These are phyloP conservation scores for Pleurotus cornucopiae DNA, from an alignment of 768 basidiomycete species.

Conservation along the genomic window DNA sequence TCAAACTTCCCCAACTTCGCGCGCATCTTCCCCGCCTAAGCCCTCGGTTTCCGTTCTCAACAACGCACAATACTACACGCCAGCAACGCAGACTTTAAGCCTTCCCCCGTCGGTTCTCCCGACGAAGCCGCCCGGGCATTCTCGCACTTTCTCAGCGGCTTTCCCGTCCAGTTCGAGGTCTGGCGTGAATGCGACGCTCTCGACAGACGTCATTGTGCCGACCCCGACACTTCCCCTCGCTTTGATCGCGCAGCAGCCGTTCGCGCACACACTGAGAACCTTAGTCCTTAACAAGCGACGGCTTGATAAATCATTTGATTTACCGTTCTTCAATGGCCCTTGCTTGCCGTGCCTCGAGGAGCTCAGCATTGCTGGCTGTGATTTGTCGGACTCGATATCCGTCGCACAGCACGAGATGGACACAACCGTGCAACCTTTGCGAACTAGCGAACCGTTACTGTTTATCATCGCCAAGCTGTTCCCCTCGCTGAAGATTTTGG, in stretches of 20 bases:
- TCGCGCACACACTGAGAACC: conserved; percentile 52
- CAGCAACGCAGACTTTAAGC: conserved; percentile 51
- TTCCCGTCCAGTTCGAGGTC: conserved; percentile 23
- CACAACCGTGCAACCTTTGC: conserved; percentile 31
- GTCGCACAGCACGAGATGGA: conserved; percentile 32
- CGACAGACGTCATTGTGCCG: conserved; percentile 51
- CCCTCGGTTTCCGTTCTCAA: conserved; percentile 21
- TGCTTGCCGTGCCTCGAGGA: conserved; percentile 70
- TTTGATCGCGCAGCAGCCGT: conserved; percentile 53
- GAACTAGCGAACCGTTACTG: conserved; percentile 51
- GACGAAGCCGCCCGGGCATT: conserved; percentile 44
- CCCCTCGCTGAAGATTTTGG: conserved; percentile 63
- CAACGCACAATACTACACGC: conserved; percentile 58
- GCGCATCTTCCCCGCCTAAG: conserved; percentile 13
- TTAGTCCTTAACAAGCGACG: conserved; percentile 63
- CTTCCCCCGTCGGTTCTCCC: conserved; percentile 61
- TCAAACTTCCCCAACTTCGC: conserved; percentile 11
- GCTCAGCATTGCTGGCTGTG: conserved; percentile 70
- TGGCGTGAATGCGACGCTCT: conserved; percentile 15
- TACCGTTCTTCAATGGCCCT: conserved; percentile 37
- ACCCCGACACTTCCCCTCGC: conserved; percentile 66
- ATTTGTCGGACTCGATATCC: conserved; percentile 54
- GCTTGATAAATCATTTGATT: conserved; percentile 56
- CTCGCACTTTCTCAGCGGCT: conserved; percentile 59
- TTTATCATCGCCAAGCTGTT: conserved; percentile 61